A percentile compares a stretch with the other conserved stretches of the same genome.
Evolutionary conservation across 2,329 filamentous ascomycete species (phyloP).

Genomic region (Paramyrothecium roridum): DNA sequence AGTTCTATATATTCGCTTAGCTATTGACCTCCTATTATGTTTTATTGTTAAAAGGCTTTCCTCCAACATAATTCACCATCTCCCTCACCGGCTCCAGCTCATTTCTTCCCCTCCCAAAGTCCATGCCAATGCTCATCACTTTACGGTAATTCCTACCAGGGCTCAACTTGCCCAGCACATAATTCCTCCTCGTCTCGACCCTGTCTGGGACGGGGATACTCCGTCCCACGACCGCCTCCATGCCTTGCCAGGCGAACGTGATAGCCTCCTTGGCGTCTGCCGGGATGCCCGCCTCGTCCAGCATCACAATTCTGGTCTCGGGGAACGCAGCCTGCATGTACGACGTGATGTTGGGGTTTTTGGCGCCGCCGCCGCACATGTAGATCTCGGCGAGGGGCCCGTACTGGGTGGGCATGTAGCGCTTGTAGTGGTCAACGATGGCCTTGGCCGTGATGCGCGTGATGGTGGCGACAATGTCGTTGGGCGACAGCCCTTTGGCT

Average conservation of each 20-base stretch:
- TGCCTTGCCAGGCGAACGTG: conserved; percentile 56
- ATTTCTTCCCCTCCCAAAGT: conserved; percentile 42
- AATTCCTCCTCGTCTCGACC: conserved; percentile 48
- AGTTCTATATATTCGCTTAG: too few relatives aligned
- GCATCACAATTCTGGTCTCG: conserved; percentile 45
- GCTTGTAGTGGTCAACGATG: conserved; percentile 12
- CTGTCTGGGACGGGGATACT: conserved; percentile 49
- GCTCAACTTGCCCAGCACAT: conserved; percentile 52
- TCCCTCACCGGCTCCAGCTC: conserved; percentile 44
- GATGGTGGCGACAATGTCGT: conserved; percentile 46
- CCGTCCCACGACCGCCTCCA: conserved; percentile 55
- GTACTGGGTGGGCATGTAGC: conserved; percentile 7
- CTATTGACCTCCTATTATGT: neutral
- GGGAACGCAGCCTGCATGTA: conserved; percentile 49
- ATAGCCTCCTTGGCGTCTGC: conserved; percentile 55
- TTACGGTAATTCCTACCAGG: conserved; percentile 52
- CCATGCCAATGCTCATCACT: conserved; percentile 48
- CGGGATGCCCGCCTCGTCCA: conserved; percentile 56
- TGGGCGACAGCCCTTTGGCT: conserved; percentile 30
- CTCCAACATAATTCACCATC: conserved; percentile 47
- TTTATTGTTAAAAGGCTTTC: conserved; percentile 44
- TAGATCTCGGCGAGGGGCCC: conserved; percentile 45
- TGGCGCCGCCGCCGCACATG: conserved; percentile 57
- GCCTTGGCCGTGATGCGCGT: conserved; percentile 41
- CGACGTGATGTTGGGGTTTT: conserved; percentile 53